Evolutionary conservation across 2,329 filamentous ascomycete genomes (phyloP).

Genomic region (Stagonosporopsis chrysanthemi): DNA sequence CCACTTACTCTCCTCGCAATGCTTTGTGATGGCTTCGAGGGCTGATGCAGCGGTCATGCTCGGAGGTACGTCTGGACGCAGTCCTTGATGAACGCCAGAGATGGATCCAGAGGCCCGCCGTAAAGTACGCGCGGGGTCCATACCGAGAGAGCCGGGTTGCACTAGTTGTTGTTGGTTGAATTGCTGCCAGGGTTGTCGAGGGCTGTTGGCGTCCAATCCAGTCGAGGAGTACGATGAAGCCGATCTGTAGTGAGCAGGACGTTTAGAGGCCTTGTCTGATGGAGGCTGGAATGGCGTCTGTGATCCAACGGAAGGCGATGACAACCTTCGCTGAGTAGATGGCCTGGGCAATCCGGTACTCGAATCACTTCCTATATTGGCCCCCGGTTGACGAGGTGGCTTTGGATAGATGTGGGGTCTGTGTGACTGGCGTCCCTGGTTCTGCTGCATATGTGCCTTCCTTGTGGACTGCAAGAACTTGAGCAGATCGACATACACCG

Average conservation of each 20-base stretch:
- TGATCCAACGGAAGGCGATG: conserved; percentile 36
- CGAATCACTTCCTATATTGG: conserved; percentile 55
- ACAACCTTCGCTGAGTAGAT: conserved; percentile 43
- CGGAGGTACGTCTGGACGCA: conserved; percentile 40
- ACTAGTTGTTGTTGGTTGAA: conserved; percentile 30
- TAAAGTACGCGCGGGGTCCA: conserved; percentile 41
- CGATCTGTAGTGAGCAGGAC: conserved; percentile 41
- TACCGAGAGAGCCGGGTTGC: conserved; percentile 28
- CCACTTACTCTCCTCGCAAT: conserved; percentile 52
- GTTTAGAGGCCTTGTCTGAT: conserved; percentile 29
- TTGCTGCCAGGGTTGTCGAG: conserved; percentile 41
- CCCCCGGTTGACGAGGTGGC: conserved; percentile 64
- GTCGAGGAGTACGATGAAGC: conserved; percentile 40
- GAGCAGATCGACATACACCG: conserved; percentile 59
- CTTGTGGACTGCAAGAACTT: conserved; percentile 57
- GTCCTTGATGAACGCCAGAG: conserved; percentile 34
- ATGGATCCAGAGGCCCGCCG: conserved; percentile 47
- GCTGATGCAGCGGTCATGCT: conserved; percentile 49
- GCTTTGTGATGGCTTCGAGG: conserved; percentile 46
- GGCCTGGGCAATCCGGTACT: conserved; percentile 36
- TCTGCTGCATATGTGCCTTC: conserved; percentile 50
- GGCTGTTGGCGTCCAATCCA: conserved; percentile 21
- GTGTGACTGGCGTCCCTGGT: conserved; percentile 53
- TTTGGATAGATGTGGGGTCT: conserved; percentile 68
- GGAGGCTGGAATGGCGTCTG: conserved; percentile 31